A percentile compares a stretch with the other conserved stretches of the same genome.
These are phyloP conservation scores for Trichosporon sp. DNA, from an alignment of 1,284 basidiomycete genomes.

Conservation along the genomic window DNA sequence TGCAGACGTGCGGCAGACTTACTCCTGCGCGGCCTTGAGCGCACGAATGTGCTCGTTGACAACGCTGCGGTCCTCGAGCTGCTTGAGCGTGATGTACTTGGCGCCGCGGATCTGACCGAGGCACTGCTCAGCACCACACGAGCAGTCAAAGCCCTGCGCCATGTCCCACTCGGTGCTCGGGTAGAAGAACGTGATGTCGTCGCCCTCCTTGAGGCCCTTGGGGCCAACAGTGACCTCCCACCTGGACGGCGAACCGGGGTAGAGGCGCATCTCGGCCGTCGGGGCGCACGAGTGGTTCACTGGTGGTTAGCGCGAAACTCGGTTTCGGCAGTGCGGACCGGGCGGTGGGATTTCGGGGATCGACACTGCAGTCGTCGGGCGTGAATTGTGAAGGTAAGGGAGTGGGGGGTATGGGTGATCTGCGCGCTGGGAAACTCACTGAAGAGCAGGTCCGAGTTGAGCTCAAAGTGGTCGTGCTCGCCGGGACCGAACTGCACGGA, in stretches of 20 bases:
- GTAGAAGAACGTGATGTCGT: slow-evolving; percentile 65
- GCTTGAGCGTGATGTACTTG: slow-evolving; percentile 48
- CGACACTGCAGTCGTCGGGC: no score
- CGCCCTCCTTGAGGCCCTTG: slow-evolving; percentile 55
- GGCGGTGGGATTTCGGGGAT: no score
- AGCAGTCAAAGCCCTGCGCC: slow-evolving; percentile 67
- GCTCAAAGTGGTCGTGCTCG: slow-evolving; percentile 62
- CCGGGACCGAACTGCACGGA: slow-evolving; percentile 58
- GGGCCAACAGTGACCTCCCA: slow-evolving; percentile 59
- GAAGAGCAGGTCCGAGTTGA: slow-evolving; percentile 68
- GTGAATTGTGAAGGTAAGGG: not conserved
- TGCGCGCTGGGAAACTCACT: slow-evolving; percentile 39
- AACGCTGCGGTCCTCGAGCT: slow-evolving; percentile 50
- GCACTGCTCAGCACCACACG: slow-evolving; percentile 60
- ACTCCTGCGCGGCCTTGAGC: slow-evolving; percentile 46
- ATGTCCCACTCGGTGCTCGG: slow-evolving; percentile 73
- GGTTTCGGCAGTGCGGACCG: not conserved
- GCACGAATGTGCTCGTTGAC: slow-evolving; percentile 55
- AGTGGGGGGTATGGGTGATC: not conserved
- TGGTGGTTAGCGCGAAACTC: slow-evolving; percentile 29
- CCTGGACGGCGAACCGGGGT: slow-evolving; percentile 56
- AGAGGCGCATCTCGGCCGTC: slow-evolving; percentile 63
- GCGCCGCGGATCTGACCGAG: slow-evolving; percentile 58
- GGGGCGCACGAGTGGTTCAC: slow-evolving; percentile 71
- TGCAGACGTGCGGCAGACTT: not conserved